Percentiles rank a stretch among this genome's conserved stretches.
Conservation (phyloP, 192 early-diverging fungal species). For the Backusella macrospora region DNA sequence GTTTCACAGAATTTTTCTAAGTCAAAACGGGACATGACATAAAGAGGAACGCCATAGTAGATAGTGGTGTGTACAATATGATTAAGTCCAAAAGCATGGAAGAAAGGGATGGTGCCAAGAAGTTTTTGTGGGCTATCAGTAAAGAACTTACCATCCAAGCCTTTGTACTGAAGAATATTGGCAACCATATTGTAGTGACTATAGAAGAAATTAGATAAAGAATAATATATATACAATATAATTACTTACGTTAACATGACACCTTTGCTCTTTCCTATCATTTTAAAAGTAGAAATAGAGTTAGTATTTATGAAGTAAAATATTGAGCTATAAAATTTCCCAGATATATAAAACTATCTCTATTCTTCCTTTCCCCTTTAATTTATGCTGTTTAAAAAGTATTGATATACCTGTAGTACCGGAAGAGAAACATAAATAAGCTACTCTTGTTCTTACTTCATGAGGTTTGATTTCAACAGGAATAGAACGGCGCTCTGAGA, state of each 20-base stretch:
- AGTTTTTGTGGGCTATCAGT: not conserved
- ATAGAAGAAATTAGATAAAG: slow-evolving; percentile 58
- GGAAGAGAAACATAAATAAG: slow-evolving; percentile 37
- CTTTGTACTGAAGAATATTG: slow-evolving; percentile 22
- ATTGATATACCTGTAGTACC: slow-evolving; percentile 32
- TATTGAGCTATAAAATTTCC: not conserved
- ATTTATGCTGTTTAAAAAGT: not conserved
- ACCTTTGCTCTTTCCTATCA: slow-evolving; percentile 21
- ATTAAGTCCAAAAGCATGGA: slow-evolving; percentile 36
- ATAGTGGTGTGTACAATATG: slow-evolving; percentile 17
- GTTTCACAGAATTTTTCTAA: slow-evolving; percentile 61
- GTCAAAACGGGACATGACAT: slow-evolving; percentile 68
- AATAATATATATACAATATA: slow-evolving; percentile 51
- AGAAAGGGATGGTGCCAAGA: slow-evolving; percentile 34
- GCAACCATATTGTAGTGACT: slow-evolving; percentile 34
- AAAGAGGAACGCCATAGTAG: slow-evolving; percentile 39
- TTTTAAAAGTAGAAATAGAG: not conserved
- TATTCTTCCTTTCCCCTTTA: not conserved
- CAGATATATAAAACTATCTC: not conserved
- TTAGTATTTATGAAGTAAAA: not conserved
- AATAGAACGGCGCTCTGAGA: slow-evolving; percentile 17
- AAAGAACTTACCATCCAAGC: slow-evolving; percentile 48
- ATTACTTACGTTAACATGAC: slow-evolving; percentile 47
- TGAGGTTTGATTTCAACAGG: slow-evolving; percentile 20
- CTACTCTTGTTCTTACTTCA: slow-evolving; percentile 30